Base-by-base conservation (phyloP, 1,284 basidiomycete species). In the Ustilago bromivora region DNA sequence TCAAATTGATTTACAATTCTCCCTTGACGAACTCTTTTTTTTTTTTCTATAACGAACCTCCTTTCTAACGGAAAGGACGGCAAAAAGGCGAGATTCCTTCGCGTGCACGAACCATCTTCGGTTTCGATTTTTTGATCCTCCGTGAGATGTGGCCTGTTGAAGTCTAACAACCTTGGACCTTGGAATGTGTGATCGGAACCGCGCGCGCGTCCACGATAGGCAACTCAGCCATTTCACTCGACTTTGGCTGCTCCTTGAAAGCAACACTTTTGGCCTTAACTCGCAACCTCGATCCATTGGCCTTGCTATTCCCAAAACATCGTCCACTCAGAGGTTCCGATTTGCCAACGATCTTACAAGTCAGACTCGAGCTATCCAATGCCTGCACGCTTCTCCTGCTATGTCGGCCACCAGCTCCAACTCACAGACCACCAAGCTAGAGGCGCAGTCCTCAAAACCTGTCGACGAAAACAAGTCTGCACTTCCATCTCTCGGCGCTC, bases 401-500 rank as follows among this genome's bases (percentile, higher is more conserved):
- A 75, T 75, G 72, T 75, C 72, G 64, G 66, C 72, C 23, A 59
- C 67, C 38, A 67, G 60, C 54, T 66, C 71, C 43, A 67, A 65
- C 51, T 40, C 72, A 61, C 71, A 74, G 35, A 52, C 32, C 43
- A 35, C 57, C 36, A 74, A 75, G 49, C 61, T 67, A 40, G 72
- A 75, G 60, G 55, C 63, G 57, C 67, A 70, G 38, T 63, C 67
- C 38, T 59, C 66, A 55, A 64, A 67, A 35, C 28, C 57, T 4
- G 40, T 41, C 36, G 63, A 66, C 4, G 67, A 71, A 15, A 13
- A 43, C 54, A 71, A 76, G 57, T 71, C 68, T 2, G 38, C 64
- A n/a, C 70, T 85, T 4, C 84, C 84, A 9, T 63, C 76, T 1
- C 73, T 82, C 13, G 84, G 84, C n/a, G 82, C 78, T 12, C 64